Evolutionary conservation across 2,329 filamentous ascomycete genomes (phyloP).

Genomic region (Volutella citrinella): DNA sequence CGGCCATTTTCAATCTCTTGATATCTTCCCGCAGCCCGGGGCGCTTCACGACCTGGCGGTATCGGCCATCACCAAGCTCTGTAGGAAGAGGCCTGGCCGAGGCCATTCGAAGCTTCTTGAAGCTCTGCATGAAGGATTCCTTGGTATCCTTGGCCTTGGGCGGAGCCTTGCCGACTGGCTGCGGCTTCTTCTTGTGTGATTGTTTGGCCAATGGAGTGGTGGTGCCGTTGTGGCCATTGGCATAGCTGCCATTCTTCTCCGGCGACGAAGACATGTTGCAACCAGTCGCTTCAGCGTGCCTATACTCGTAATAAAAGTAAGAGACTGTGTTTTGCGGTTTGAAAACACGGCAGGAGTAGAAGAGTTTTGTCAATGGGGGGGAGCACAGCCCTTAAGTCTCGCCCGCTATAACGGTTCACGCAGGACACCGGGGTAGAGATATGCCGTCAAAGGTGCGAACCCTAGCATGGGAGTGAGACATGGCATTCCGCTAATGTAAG

Average conservation of each 20-base stretch:
- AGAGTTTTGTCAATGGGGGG: too few species aligned
- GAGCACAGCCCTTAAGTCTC: too few species aligned
- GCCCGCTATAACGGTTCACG: too few species aligned
- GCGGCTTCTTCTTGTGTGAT: too few species aligned
- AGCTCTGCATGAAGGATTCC: slow-evolving; percentile 21
- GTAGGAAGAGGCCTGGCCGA: slow-evolving; percentile 61
- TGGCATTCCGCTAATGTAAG: slow-evolving; percentile 14
- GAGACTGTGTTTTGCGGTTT: too few species aligned
- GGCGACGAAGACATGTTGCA: slow-evolving; percentile 21
- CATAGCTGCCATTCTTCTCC: slow-evolving; percentile 21
- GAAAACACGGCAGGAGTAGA: too few species aligned
- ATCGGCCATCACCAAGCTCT: slow-evolving; percentile 62
- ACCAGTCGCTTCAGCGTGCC: too few species aligned
- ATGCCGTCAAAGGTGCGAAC: too few species aligned
- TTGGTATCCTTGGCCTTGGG: slow-evolving; percentile 17
- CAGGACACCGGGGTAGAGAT: too few species aligned
- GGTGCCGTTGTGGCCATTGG: slow-evolving; percentile 17
- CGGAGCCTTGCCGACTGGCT: slow-evolving; percentile 2
- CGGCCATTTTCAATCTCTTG: slow-evolving; percentile 17
- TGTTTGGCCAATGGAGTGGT: too few species aligned
- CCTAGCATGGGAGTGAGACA: slow-evolving; percentile 17
- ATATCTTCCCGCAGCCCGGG: slow-evolving; percentile 30
- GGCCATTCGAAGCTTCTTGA: slow-evolving; percentile 38
- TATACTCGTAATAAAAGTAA: too few species aligned
- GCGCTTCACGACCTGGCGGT: slow-evolving; percentile 45